These are phyloP conservation scores for Euryodendron excelsum DNA, from an alignment of 148 eudicot species.

Conservation along the genomic window DNA sequence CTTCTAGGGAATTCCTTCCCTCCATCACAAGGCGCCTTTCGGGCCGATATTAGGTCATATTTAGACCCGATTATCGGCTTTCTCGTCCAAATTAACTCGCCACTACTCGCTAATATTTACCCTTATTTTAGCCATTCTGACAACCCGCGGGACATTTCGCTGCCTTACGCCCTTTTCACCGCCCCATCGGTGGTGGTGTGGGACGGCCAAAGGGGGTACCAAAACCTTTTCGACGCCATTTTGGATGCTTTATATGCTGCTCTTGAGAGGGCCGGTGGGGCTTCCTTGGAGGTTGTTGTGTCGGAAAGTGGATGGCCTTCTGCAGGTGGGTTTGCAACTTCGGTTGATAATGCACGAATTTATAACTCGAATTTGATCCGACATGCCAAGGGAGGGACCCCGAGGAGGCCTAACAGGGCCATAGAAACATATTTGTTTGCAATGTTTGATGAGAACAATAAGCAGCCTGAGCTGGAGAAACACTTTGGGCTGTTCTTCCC, in stretches of 20 bases:
- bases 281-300: background rate
- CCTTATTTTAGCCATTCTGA: background rate
- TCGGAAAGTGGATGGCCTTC: constrained; percentile 17
- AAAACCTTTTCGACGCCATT: constrained; percentile 14
- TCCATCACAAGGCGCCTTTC: constrained; percentile 10
- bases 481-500: constrained; percentile 14
- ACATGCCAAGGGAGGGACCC: background rate
- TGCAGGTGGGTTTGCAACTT: background rate
- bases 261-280: constrained; percentile 11
- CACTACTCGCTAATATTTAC: background rate
- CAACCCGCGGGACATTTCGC: background rate
- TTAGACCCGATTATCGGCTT: constrained; percentile 2
- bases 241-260: constrained; percentile 3
- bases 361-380: constrained; percentile 5
- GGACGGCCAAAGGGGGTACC: constrained; percentile 8
- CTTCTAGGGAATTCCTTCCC: constrained; percentile 4
- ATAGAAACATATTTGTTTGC: constrained; percentile 18
- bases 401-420: constrained; percentile 13
- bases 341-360: constrained; percentile 1
- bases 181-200: constrained; percentile 1
- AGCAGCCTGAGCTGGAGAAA: background rate
- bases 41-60: background rate
- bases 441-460: constrained; percentile 18
- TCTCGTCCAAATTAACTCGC: background rate
- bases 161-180: constrained; percentile 3